These are phyloP conservation scores for Trichoderma atrobrunneum DNA, from an alignment of 2,329 filamentous ascomycete species.

Conservation along the genomic window DNA sequence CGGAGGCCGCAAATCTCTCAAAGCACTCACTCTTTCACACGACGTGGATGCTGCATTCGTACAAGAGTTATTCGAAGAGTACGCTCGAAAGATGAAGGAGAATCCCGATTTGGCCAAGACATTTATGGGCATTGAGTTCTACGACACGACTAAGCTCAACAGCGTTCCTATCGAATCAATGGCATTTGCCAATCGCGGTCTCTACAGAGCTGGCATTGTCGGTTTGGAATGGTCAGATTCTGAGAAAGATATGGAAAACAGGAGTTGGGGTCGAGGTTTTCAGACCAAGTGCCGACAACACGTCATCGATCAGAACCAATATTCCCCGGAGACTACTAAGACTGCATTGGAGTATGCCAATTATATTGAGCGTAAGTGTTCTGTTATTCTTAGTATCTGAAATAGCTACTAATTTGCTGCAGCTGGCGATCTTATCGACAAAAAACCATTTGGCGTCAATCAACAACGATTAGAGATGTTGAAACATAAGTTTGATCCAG, in stretches of 20 bases:
- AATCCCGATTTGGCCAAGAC: slow-evolving; percentile 25
- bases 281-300: slow-evolving; percentile 6
- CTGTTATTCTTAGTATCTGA: neutral
- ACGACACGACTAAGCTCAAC: slow-evolving; percentile 31
- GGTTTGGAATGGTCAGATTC: neutral
- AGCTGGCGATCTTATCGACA: slow-evolving; percentile 1
- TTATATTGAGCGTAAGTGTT: slow-evolving; percentile 6
- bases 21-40: slow-evolving; percentile 41
- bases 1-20: slow-evolving; percentile 36
- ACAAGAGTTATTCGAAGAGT: slow-evolving; percentile 21
- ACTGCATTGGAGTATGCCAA: slow-evolving; percentile 8
- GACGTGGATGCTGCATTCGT: slow-evolving; percentile 31
- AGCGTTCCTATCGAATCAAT: slow-evolving; percentile 36
- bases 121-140: slow-evolving; percentile 39
- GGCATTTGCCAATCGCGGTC: slow-evolving; percentile 8
- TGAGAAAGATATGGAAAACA: neutral
- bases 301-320: neutral
- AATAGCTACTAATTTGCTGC: neutral
- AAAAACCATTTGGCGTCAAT: neutral
- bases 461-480: neutral
- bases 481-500: slow-evolving; percentile 1
- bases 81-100: slow-evolving; percentile 28
- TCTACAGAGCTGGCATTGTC: neutral
- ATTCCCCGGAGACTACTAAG: neutral
- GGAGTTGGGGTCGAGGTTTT: neutral